Evolutionary conservation across 257 asterid genomes (phyloP).

Genomic region (Primulina tabacum): DNA sequence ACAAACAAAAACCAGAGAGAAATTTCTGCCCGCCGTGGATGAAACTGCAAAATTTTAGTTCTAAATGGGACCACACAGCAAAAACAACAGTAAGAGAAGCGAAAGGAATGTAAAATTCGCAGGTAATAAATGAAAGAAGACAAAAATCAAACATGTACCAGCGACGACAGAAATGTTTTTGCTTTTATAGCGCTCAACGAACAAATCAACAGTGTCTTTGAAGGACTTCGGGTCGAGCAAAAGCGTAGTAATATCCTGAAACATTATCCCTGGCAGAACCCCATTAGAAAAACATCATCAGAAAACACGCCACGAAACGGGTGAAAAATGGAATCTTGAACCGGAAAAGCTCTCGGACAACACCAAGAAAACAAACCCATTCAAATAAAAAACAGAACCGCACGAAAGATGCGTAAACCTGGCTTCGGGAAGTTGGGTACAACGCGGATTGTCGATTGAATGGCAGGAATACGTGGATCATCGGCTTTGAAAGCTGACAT

Average conservation of each 20-base stretch:
- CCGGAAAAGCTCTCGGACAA: neutral
- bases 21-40: neutral
- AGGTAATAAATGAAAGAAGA: conserved; percentile 18
- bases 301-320: neutral
- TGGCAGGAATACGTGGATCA: conserved; percentile 73
- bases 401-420: conserved; percentile 32
- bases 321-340: conserved; percentile 15
- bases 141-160: conserved; percentile 41
- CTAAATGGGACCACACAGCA: conserved; percentile 28
- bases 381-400: neutral
- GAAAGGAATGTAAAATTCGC: conserved; percentile 4
- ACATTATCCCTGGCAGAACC: conserved; percentile 65
- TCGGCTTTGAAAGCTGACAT: conserved; percentile 60
- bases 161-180: conserved; percentile 79
- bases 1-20: neutral
- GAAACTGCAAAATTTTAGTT: conserved; percentile 5
- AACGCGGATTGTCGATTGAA: conserved; percentile 75
- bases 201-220: conserved; percentile 78
- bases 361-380: neutral
- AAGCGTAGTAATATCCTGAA: conserved; percentile 80
- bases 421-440: conserved; percentile 78
- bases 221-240: conserved; percentile 70
- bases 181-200: conserved; percentile 67
- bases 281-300: neutral
- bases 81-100: neutral